Evolutionary conservation across 305 asterid genomes (phyloP).

Genomic region (Fraxinus sp.): DNA sequence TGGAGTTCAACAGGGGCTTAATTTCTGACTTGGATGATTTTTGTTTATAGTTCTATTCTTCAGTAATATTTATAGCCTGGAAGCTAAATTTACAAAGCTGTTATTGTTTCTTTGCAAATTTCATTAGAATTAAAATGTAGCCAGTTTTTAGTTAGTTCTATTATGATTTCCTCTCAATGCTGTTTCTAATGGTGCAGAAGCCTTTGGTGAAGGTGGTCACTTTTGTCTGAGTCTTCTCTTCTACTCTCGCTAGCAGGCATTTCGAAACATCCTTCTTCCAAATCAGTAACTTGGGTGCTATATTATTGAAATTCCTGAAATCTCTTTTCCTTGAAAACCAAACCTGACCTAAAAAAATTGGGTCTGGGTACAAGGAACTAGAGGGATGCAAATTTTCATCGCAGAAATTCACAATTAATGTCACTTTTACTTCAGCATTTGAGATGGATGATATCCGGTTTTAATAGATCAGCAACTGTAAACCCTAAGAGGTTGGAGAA

Average conservation of each 20-base stretch:
- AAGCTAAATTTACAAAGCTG: conserved; percentile 1
- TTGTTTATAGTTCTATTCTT: neutral
- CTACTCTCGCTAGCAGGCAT: conserved; percentile 6
- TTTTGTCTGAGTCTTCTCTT: conserved; percentile 20
- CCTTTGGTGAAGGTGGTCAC: conserved; percentile 38
- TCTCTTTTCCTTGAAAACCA: conserved; percentile 16
- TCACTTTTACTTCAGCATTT: conserved; percentile 73
- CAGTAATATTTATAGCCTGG: neutral
- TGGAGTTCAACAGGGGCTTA: neutral
- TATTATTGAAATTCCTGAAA: conserved; percentile 23
- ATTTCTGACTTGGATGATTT: neutral
- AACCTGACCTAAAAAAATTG: conserved; percentile 14
- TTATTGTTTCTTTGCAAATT: conserved; percentile 14
- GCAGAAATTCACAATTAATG: conserved; percentile 49
- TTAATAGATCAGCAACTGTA: conserved; percentile 52
- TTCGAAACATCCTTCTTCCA: neutral
- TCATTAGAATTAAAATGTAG: conserved; percentile 5
- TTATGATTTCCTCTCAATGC: conserved; percentile 8
- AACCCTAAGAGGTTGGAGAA: conserved; percentile 56
- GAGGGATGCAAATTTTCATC: conserved; percentile 49
- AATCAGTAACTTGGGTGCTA: neutral
- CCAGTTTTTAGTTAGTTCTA: neutral
- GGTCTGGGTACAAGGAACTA: conserved; percentile 37
- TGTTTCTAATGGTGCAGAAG: conserved; percentile 31
- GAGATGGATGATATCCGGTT: conserved; percentile 72